Percentiles rank a stretch among this genome's conserved stretches.
phyloP scores from a whole-genome alignment of 169 alveolate species.

The Plasmodium chabaudi region DNA sequence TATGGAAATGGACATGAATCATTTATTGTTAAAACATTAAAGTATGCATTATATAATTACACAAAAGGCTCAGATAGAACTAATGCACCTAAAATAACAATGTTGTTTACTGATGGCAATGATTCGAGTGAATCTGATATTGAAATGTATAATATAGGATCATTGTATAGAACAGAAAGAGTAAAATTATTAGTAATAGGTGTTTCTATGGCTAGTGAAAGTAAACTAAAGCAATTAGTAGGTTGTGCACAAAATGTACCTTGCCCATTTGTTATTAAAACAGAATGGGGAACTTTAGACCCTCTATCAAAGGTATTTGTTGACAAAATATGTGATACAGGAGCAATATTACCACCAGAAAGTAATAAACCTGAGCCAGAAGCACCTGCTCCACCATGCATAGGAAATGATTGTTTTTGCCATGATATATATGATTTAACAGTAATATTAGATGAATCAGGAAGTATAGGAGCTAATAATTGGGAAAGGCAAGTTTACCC shows the following conservation, averaged over 20 bases:
- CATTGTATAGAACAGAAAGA: slow-evolving; percentile 44
- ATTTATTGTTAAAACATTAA: slow-evolving; percentile 20
- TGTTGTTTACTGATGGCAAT: slow-evolving; percentile 65
- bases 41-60: slow-evolving; percentile 25
- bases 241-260: slow-evolving; percentile 18
- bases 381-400: slow-evolving; percentile 14
- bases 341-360: slow-evolving; percentile 45
- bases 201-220: slow-evolving; percentile 66
- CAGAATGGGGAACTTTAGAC: slow-evolving; percentile 44
- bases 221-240: slow-evolving; percentile 22
- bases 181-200: slow-evolving; percentile 60
- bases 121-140: slow-evolving; percentile 48
- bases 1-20: slow-evolving; percentile 43
- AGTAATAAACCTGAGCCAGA: slow-evolving; percentile 12
- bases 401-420: slow-evolving; percentile 64
- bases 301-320: slow-evolving; percentile 18
- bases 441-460: slow-evolving; percentile 67
- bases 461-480: slow-evolving; percentile 32
- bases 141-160: slow-evolving; percentile 20
- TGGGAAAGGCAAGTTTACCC: slow-evolving; percentile 57
- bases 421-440: slow-evolving; percentile 58
- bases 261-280: slow-evolving; percentile 57
- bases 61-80: slow-evolving; percentile 36
- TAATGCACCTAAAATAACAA: slow-evolving; percentile 62
- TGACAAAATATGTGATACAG: slow-evolving; percentile 43